Base-by-base conservation (phyloP, 1,139 yeast genomes). In the Petasospora rhodanensis region DNA sequence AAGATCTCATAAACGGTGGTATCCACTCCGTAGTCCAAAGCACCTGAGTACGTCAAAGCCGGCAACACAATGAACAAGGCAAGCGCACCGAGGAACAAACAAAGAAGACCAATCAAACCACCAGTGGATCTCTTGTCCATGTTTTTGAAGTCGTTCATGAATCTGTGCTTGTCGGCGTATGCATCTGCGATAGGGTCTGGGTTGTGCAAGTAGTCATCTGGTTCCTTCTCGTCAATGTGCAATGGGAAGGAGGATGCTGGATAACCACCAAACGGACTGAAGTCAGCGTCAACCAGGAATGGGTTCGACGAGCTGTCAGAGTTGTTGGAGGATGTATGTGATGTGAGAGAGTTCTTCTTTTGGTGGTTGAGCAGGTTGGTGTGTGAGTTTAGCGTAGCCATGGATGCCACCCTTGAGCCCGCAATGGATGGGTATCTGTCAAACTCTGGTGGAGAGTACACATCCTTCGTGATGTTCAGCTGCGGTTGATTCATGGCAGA, bases 181-280 rank as follows among this genome's bases (percentile, higher is more conserved):
- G 93, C 94, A 57, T 87, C 96, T 29, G 73, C 78, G 24, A 86
- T 80, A 8, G 95, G 95, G 55, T 87, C 95, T 1, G 96, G 96
- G 57, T 87, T 87, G 59, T 87, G 96, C 43, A 87, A 57, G 52
- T 84, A 86, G 56, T 87, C 96, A 61, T 87, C 96, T 3, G 85
- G 81, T 59, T 87, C 96, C 58, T 83, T 83, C 51, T 87, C 96
- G 39, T 86, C 95, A 43, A 87, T 76, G 47, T 75, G 79, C 35
- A 87, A 63, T 1, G 96, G 96, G 62, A 87, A 87, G 2, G 86
- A 75, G 6, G 84, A 68, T 5, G 95, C 91, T 2, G 96, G 96
- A 56, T 84, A 87, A 9, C 96, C 96, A 35, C 96, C 96, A 64
- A 87, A 87, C 2, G 96, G 96, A 32, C 87, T 77, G 47, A 78